Evolutionary conservation across 352 stramenopile species (phyloP), one percentile per base, ranked within the genome.

Genomic region (Globisporangium spinosum): DNA sequence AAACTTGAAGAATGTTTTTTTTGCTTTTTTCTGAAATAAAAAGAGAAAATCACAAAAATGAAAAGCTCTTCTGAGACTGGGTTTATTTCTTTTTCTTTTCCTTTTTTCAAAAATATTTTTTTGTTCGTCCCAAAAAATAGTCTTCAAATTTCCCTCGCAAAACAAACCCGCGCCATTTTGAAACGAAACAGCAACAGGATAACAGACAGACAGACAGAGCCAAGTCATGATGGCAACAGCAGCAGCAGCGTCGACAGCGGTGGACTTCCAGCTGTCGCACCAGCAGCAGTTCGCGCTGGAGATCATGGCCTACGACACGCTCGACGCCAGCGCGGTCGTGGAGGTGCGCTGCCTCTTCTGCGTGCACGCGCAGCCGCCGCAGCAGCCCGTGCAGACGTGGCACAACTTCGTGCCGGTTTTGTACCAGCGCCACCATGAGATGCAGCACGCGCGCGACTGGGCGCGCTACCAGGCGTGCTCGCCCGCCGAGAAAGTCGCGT

Each of bases 261-360:
- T 47, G 40, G 40, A 47, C 40, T 58, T 58, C 51, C n/a, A 27
- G 17, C 51, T 27, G 9, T 3, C 15, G 51, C 51, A 58, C 51
- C 23, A 35, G 10, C 25, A 58, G 51, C 10, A 58, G 51, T 58
- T 58, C 51, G 51, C 23, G 23, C 51, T 58, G 10, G 23, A 58
- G 51, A 25, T 58, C 23, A 29, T 25, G 17, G 23, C 27, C 20
- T 29, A 17, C 22, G 51, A 35, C 51, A 27, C 51, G 12, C 23
- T 29, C 23, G 1, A 58, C 51, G 1, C 23, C 2, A 58, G 29
- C 51, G 22, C 15, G 23, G 51, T 58, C 10, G 29, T 29, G 23
- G 51, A 27, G 9, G 51, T 58, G 51, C 51, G 51, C 12, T 58
- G 51, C 23, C 51, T 58, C 51, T 58, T 58, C 51, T 58, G 51